phyloP scores from a whole-genome alignment of 352 stramenopile genomes.

The Peronospora belbahrii region DNA sequence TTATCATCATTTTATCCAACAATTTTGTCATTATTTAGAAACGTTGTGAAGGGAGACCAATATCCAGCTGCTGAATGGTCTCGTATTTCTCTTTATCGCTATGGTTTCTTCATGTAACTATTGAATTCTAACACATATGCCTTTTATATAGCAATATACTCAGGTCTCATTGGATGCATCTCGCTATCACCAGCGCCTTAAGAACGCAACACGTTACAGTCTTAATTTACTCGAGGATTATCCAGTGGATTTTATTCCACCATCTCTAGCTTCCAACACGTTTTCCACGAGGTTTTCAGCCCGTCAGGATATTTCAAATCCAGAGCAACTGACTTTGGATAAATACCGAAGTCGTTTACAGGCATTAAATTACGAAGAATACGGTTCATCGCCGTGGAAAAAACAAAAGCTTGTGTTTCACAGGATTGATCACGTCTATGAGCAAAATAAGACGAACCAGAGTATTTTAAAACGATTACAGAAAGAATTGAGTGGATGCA shows the following conservation, averaged over 20 bases:
- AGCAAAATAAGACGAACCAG: conserved; percentile 30
- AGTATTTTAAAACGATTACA: conserved; percentile 30
- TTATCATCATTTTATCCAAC: too few species aligned
- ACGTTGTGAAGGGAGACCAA: too few species aligned
- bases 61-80: too few species aligned
- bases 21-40: too few species aligned
- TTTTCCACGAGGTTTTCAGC: conserved; percentile 13
- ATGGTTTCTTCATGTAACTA: too few species aligned
- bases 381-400: conserved; percentile 27
- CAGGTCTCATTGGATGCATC: conserved; percentile 33
- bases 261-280: conserved; percentile 2
- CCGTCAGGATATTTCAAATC: conserved; percentile 11
- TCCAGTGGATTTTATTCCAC: conserved; percentile 33
- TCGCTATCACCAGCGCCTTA: conserved; percentile 41
- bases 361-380: conserved; percentile 38
- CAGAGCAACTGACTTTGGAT: conserved; percentile 28
- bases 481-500: conserved; percentile 22
- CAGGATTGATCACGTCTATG: conserved; percentile 29
- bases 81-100: too few species aligned
- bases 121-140: neutral
- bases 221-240: conserved; percentile 32
- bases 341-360: conserved; percentile 34
- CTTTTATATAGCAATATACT: conserved; percentile 33
- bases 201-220: conserved; percentile 46
- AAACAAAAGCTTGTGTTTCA: conserved; percentile 24